A percentile compares a stretch with the other conserved stretches of the same genome.
These are phyloP conservation scores for Colletotrichum liaoningense DNA, from an alignment of 2,329 filamentous ascomycete species.

Conservation along the genomic window DNA sequence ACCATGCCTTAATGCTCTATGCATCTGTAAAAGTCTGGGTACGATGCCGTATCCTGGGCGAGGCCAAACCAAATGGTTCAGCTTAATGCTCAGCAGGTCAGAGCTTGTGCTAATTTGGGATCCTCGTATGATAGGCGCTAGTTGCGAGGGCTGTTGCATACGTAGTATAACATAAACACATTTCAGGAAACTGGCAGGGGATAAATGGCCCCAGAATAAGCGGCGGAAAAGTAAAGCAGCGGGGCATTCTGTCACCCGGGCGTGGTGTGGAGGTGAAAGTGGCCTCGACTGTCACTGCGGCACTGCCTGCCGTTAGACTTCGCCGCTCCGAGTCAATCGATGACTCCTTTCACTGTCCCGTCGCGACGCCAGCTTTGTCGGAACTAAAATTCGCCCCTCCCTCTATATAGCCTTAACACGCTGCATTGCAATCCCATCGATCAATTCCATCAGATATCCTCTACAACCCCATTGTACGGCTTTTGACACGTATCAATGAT, in stretches of 20 bases:
- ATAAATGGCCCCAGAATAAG: not conserved
- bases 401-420: constrained; percentile 16
- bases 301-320: constrained; percentile 3
- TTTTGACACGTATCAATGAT: constrained; percentile 41
- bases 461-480: not conserved
- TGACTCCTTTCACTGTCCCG: constrained; percentile 26
- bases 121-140: not conserved
- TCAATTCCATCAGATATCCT: not conserved
- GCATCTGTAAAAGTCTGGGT: not conserved
- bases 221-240: constrained; percentile 6
- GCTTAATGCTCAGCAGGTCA: not conserved
- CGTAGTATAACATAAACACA: not conserved
- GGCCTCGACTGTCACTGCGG: constrained; percentile 23
- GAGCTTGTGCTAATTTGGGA: not conserved
- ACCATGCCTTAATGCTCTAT: not conserved
- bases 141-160: not conserved
- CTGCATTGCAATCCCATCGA: not conserved
- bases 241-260: constrained; percentile 7
- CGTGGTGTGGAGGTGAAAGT: not conserved
- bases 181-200: not conserved
- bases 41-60: not conserved
- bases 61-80: not conserved
- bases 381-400: constrained; percentile 18
- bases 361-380: constrained; percentile 2
- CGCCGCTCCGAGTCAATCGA: constrained; percentile 33